Evolutionary conservation across 106 monocot species (phyloP), one percentile per base, ranked within the genome.

Genomic region (Allium fistulosum): DNA sequence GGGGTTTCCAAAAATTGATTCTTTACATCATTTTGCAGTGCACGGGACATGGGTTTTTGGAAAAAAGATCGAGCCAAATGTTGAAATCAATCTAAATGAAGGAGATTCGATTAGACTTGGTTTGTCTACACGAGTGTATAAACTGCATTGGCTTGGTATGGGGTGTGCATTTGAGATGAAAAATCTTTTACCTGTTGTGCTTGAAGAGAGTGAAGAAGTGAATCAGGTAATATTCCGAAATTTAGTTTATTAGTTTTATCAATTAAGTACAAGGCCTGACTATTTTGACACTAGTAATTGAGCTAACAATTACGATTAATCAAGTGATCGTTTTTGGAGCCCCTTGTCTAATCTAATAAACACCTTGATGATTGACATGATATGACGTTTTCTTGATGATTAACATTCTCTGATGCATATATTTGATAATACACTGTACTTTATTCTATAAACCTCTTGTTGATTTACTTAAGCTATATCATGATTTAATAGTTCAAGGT

Each of bases 1-100:
- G 28, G 49, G 12, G 45, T 51, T 65, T n/a, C 46, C 65, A 52
- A 4, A 22, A 11, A 14, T 16, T 52, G 12, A 12, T 59, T 7
- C 2, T 37, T 12, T 17, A 17, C 45, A 58, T 8, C 5, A 45
- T 66, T 55, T 26, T 67, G 61, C 67, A 88, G 88, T 88, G 63
- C 88, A 88, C 59, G 88, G 88, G 74, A 84, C 81, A 49, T 88
- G 75, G 84, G 69, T 88, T 17, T 84, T 79, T 2, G 84, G 88
- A 50, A 77, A 53, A 8, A 88, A 69, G 79, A 74, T 88, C 61
- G 66, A 74, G 27, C 74, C 84, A 2, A 63, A 48, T 14, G 49
- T 80, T 51, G 63, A 76, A 0, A 68, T 82, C 37, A 77, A 81
- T 59, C 65, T 88, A 18, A 49, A 14, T n/a, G 88, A 84, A 17